phyloP scores from a whole-genome alignment of 2,329 filamentous ascomycete genomes.

The Cercospora zeae-maydis region DNA sequence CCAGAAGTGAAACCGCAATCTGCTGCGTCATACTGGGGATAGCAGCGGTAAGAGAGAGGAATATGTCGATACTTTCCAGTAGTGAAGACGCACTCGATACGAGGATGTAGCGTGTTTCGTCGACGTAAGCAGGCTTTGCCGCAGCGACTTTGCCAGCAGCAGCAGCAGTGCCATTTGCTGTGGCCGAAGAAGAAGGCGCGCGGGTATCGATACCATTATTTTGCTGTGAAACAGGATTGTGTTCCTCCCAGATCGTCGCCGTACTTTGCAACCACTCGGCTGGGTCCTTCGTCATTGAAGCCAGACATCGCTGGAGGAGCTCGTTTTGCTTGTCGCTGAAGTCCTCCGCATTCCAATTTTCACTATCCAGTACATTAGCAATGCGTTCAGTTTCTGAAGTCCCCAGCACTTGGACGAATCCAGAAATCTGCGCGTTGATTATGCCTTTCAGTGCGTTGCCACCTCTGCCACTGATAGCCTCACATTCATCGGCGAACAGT shows the following conservation, averaged over 20 bases:
- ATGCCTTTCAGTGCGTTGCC: constrained; percentile 72
- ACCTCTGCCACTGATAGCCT: constrained; percentile 75
- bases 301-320: constrained; percentile 62
- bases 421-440: constrained; percentile 76
- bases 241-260: constrained; percentile 50
- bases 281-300: constrained; percentile 68
- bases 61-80: constrained; percentile 74
- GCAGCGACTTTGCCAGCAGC: constrained; percentile 20
- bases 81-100: constrained; percentile 79
- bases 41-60: constrained; percentile 75
- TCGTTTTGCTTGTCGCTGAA: constrained; percentile 62
- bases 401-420: constrained; percentile 69
- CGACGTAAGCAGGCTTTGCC: constrained; percentile 61
- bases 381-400: constrained; percentile 71
- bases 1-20: constrained; percentile 71
- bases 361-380: constrained; percentile 72
- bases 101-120: constrained; percentile 80
- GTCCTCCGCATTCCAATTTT: constrained; percentile 75
- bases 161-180: constrained; percentile 20
- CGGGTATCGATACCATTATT: constrained; percentile 32
- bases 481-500: constrained; percentile 81
- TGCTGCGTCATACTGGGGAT: constrained; percentile 89
- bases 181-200: constrained; percentile 11
- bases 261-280: constrained; percentile 59
- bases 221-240: constrained; percentile 12